Base-by-base conservation (phyloP, 1,139 yeast species). In the Geotrichum fermentans region DNA sequence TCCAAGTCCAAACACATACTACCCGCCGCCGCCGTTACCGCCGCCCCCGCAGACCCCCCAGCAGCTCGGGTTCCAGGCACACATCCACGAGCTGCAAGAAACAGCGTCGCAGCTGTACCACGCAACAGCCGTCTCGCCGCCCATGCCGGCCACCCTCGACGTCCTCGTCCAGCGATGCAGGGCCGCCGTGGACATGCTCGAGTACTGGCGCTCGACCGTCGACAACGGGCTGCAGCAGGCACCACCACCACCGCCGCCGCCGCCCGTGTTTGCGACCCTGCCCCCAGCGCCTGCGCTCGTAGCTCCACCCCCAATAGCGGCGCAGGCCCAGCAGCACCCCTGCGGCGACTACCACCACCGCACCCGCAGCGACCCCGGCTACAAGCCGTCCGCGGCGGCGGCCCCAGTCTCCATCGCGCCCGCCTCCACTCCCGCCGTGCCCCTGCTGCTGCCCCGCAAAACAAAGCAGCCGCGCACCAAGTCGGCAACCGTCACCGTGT, bases 401-500 rank as follows among this genome's bases (percentile, higher is more conserved):
- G 32, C n/a, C 32, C 32, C 32, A 28, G 3, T 28, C 32, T 14
- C 32, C 49, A 39, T 32, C 40, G 14, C 13, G 43, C 29, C 34
- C 46, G 40, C 18, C 49, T 33, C 17, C 41, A 16, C n/a, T 21
- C 4, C 16, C 41, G 34, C 37, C 26, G 13, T 28, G 16, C 13
- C 24, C 17, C 40, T 18, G 34, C 43, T 14, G 35, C 28, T 17
- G 28, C 36, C 20, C 26, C 18, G 17, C 29, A 16, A 30, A n/a
- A 14, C 28, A 1, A 28, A 13, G n/a, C 16, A 35, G 37, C 22
- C 40, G 29, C 24, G 26, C 13, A 37, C 36, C 14, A 16, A 37
- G 16, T 22, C 26, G 26, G 24, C 36, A 16, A 40, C 22, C 10
- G 17, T 17, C 36, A 20, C 43, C 7, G 29, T 21, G 17, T 82